Conservation (phyloP, 306 rosid genomes). For the Arachis hypogaea region DNA sequence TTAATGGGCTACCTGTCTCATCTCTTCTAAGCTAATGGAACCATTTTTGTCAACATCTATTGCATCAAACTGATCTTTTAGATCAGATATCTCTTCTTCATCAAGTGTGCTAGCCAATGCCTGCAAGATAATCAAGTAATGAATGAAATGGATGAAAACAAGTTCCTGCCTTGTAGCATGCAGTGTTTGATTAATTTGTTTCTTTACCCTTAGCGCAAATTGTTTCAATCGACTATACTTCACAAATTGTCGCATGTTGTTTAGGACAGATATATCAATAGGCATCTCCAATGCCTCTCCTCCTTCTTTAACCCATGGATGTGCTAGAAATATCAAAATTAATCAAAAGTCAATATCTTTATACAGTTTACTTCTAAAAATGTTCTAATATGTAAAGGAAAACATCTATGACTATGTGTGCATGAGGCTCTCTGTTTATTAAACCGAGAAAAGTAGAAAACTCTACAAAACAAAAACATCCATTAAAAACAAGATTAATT, state of each 20-base stretch:
- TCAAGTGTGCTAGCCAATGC: constrained; percentile 96
- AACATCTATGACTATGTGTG: constrained; percentile 13
- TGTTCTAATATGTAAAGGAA: not conserved
- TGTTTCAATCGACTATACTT: constrained; percentile 94
- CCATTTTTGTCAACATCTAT: constrained; percentile 98
- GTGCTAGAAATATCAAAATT: constrained; percentile 69
- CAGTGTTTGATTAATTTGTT: constrained; percentile 26
- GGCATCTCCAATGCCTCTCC: constrained; percentile 95
- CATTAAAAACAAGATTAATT: constrained; percentile 10
- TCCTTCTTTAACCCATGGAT: constrained; percentile 97
- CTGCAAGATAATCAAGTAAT: constrained; percentile 53
- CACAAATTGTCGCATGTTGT: constrained; percentile 92
- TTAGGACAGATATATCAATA: constrained; percentile 90
- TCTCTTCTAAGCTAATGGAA: constrained; percentile 94
- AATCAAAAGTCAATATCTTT: constrained; percentile 3
- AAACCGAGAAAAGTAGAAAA: constrained; percentile 31
- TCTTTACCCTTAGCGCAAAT: constrained; percentile 89
- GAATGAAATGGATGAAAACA: constrained; percentile 29
- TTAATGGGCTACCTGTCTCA: constrained; percentile 76
- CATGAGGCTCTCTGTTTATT: constrained; percentile 16
- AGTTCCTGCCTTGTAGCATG: constrained; percentile 26
- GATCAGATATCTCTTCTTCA: constrained; percentile 84
- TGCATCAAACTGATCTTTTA: constrained; percentile 95
- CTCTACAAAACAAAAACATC: constrained; percentile 17
- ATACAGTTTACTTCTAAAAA: not conserved